phyloP scores from a whole-genome alignment of 2,329 filamentous ascomycete genomes.

The Pseudocercospora pini-densiflorae region DNA sequence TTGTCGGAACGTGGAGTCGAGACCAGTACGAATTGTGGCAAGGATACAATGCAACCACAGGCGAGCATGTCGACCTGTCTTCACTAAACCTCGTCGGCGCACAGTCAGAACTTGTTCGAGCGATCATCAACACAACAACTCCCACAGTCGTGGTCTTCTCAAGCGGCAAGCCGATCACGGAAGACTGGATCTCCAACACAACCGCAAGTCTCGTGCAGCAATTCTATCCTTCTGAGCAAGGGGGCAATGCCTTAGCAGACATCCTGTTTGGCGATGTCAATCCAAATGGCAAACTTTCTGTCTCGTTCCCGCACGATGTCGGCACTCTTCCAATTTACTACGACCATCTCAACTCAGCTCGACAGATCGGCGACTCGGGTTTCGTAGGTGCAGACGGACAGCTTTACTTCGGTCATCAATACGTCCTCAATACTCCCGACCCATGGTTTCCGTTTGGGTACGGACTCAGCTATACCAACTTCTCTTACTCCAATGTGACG shows the following conservation, averaged over 20 bases:
- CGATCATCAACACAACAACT: constrained; percentile 69
- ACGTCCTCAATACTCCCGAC: constrained; percentile 44
- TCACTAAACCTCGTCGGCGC: constrained; percentile 71
- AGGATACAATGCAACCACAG: constrained; percentile 73
- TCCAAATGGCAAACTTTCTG: constrained; percentile 37
- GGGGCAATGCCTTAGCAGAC: constrained; percentile 41
- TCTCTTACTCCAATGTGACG: constrained; percentile 42
- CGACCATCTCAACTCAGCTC: constrained; percentile 63
- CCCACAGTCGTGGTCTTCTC: constrained; percentile 71
- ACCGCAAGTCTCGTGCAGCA: constrained; percentile 72
- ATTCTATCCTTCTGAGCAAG: constrained; percentile 74
- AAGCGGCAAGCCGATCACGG: constrained; percentile 73
- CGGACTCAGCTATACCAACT: constrained; percentile 51
- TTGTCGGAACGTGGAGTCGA: constrained; percentile 76
- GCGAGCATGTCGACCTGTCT: constrained; percentile 72
- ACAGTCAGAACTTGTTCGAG: constrained; percentile 68
- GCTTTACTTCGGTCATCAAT: constrained; percentile 50
- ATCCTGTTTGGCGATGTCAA: constrained; percentile 37
- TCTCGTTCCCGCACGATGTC: constrained; percentile 35
- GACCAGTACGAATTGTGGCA: constrained; percentile 74
- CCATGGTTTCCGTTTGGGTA: constrained; percentile 49
- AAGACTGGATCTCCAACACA: constrained; percentile 70
- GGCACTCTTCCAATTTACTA: constrained; percentile 57
- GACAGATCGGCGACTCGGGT: constrained; percentile 58
- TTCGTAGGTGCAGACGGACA: constrained; percentile 46